Base-by-base conservation (phyloP, 306 rosid genomes). In the Coriaria nepalensis region DNA sequence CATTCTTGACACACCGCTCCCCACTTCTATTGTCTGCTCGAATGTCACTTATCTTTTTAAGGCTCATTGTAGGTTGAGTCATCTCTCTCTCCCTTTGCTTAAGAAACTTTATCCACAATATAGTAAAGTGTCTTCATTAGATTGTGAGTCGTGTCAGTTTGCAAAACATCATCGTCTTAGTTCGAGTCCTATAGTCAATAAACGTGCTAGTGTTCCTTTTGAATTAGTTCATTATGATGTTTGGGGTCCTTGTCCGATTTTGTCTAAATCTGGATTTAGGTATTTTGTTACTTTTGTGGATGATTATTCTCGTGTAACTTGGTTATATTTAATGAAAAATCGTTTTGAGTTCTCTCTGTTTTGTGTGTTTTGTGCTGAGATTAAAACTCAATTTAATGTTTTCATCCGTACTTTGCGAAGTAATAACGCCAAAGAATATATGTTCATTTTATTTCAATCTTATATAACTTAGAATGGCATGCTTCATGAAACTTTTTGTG, bases 141-240 rank as follows among this genome's bases (percentile, higher is more conserved):
- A 20, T 20, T 20, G 29, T 20, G 29, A 20, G 29, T 20, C 29
- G 29, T 20, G 29, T 20, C 29, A 20, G 29, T 20, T 20, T 20
- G 29, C 29, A 20, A 20, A 20, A 20, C 29, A 20, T 20, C 29
- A 20, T 20, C 29, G 29, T 20, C 29, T 20, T 20, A 20, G 29
- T 20, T 20, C 29, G 29, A 20, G 29, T 20, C 29, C 29, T 20
- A 20, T 1, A 20, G 29, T 20, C 29, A 20, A 20, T 20, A 20
- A 20, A 3, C 29, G 29, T 20, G 29, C 29, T 20, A 20, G 29
- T 33, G 32, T 33, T 48, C 52, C 52, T 15, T 48, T 10, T 48
- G 52, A 48, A 48, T 48, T 48, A 48, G 52, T 48, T 48, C 35
- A 48, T 48, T 48, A 15, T 15, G 52, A 48, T 48, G 6, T 48